These are phyloP conservation scores for Termitomyces sp. DNA, from an alignment of 768 basidiomycete genomes.

Conservation along the genomic window DNA sequence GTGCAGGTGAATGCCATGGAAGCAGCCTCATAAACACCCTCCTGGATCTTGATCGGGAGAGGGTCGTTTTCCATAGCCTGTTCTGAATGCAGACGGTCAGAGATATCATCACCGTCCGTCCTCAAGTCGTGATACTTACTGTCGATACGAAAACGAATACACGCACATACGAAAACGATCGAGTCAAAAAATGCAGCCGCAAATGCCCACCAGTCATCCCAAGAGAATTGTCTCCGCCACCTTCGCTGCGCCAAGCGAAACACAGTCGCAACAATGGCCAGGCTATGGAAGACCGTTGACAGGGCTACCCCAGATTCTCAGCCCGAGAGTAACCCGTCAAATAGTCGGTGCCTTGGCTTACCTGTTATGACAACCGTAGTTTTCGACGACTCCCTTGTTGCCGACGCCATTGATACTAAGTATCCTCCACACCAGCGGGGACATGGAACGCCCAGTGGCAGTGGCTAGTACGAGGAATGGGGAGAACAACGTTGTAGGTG, in stretches of 20 bases:
- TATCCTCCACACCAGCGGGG: not conserved
- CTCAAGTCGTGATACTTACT: not conserved
- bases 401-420: not conserved
- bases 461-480: not conserved
- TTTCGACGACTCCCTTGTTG: not conserved
- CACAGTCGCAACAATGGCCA: slow-evolving; percentile 2
- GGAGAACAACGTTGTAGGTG: not conserved
- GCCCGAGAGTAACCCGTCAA: not conserved
- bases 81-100: not conserved
- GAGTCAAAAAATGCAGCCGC: slow-evolving; percentile 8
- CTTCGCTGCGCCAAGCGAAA: slow-evolving; percentile 7
- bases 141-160: slow-evolving; percentile 1
- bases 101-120: not conserved
- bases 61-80: not conserved
- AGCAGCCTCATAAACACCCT: not conserved
- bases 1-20: slow-evolving; percentile 13
- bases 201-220: slow-evolving; percentile 13
- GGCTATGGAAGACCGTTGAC: slow-evolving; percentile 2
- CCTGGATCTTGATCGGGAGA: not conserved
- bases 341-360: not conserved
- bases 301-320: not conserved
- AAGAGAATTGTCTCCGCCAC: slow-evolving; percentile 7
- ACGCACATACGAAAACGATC: slow-evolving; percentile 5
- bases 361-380: not conserved
- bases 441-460: not conserved